These are phyloP conservation scores for Schwanniomyces polymorphus DNA, from an alignment of 805 yeast species.

Conservation along the genomic window DNA sequence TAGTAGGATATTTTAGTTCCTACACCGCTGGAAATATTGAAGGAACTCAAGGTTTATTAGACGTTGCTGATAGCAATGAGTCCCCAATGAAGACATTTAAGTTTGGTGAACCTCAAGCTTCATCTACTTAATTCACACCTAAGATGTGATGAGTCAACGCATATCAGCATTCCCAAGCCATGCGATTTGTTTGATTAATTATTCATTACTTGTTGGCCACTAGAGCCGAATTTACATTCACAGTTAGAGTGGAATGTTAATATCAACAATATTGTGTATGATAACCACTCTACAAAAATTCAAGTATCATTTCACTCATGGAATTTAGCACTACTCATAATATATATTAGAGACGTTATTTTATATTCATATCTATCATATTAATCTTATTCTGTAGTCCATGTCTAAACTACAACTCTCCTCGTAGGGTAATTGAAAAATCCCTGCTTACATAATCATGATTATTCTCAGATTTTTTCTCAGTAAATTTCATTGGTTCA, in stretches of 20 bases:
- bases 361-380: not conserved
- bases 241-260: not conserved
- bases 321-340: not conserved
- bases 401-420: not conserved
- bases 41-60: constrained; percentile 31
- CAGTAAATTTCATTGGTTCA: constrained; percentile 17
- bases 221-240: not conserved
- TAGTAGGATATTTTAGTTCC: constrained; percentile 34
- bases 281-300: not conserved
- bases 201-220: not conserved
- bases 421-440: not conserved
- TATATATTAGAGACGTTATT: not conserved
- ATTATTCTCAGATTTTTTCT: constrained; percentile 11
- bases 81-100: constrained; percentile 38
- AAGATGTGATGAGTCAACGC: not conserved
- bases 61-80: constrained; percentile 36
- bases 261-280: not conserved
- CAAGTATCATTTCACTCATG: not conserved
- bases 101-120: constrained; percentile 38
- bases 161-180: not conserved
- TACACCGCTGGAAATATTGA: constrained; percentile 24
- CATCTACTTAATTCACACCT: not conserved
- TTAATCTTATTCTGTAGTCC: not conserved
- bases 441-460: not conserved
- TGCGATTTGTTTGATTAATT: not conserved